A percentile compares a stretch with the other conserved stretches of the same genome.
phyloP scores from a whole-genome alignment of 163 green algal species.

The Smithsoniella earleae region DNA sequence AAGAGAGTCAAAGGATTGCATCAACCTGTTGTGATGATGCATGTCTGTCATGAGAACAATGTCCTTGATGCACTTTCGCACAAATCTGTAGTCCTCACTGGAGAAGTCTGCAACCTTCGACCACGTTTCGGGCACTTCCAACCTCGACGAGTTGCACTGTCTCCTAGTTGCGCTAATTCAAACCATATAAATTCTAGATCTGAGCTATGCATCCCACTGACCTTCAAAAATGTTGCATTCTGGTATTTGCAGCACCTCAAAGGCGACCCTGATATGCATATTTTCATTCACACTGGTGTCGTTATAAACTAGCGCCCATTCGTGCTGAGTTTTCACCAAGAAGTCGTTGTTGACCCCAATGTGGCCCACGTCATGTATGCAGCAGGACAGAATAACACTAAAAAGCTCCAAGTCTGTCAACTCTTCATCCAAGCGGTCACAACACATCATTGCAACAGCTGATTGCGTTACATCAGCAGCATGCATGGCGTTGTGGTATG shows the following conservation, averaged over 20 bases:
- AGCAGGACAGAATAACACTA: conserved; percentile 64
- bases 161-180: too few species aligned
- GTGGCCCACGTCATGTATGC: conserved; percentile 78
- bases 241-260: conserved; percentile 50
- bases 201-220: too few species aligned
- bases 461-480: conserved; percentile 47
- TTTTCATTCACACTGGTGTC: conserved; percentile 77
- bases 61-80: conserved; percentile 63
- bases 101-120: conserved; percentile 34
- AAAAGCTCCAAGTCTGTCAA: conserved; percentile 55
- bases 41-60: conserved; percentile 84
- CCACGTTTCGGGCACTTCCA: too few species aligned
- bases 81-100: conserved; percentile 39
- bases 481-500: conserved; percentile 46
- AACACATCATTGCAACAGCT: conserved; percentile 33
- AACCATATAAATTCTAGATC: too few species aligned
- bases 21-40: conserved; percentile 64
- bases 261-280: conserved; percentile 62
- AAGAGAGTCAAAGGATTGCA: conserved; percentile 44
- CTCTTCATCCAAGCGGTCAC: not conserved
- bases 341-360: conserved; percentile 83
- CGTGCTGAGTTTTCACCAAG: conserved; percentile 58
- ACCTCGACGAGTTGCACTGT: too few species aligned
- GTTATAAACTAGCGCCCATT: conserved; percentile 60
- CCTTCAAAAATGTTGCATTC: conserved; percentile 60